Evolutionary conservation across 805 yeast genomes (phyloP).

Genomic region (Tetrapisispora namnaoensis): DNA sequence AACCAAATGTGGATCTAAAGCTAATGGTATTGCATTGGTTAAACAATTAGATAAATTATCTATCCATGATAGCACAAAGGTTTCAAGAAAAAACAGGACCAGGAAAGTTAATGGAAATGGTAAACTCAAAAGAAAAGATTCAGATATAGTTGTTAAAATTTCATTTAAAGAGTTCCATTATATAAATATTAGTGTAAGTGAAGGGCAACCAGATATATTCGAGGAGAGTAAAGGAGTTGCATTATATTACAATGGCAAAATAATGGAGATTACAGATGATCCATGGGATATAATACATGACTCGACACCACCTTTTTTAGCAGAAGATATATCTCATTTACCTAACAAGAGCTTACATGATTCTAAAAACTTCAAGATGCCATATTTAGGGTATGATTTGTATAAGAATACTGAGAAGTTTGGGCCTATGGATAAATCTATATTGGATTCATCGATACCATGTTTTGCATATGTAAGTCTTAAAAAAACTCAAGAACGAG

Average conservation of each 20-base stretch:
- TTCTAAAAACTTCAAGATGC: constrained; percentile 6
- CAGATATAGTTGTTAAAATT: constrained; percentile 4
- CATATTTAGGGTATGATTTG: constrained; percentile 19
- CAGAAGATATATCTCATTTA: constrained; percentile 6
- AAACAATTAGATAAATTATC: not conserved
- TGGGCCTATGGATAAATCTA: constrained; percentile 13
- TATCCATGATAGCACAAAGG: not conserved
- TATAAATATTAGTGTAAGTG: not conserved
- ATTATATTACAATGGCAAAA: constrained; percentile 5
- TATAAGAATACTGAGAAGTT: constrained; percentile 13
- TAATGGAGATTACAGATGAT: not conserved
- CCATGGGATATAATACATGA: not conserved
- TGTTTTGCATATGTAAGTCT: constrained; percentile 15
- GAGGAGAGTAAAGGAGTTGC: constrained; percentile 13
- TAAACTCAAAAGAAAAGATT: constrained; percentile 1
- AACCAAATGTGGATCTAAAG: not conserved
- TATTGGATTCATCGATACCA: constrained; percentile 15
- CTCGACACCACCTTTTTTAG: constrained; percentile 6
- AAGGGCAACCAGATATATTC: not conserved
- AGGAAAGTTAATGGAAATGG: not conserved
- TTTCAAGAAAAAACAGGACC: not conserved
- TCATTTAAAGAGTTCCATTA: constrained; percentile 1
- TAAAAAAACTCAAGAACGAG: constrained; percentile 1
- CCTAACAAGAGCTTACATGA: constrained; percentile 3
- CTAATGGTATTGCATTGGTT: no score